Conservation (phyloP, 768 basidiomycete species). For the Rhodotorula kratochvilovae region DNA sequence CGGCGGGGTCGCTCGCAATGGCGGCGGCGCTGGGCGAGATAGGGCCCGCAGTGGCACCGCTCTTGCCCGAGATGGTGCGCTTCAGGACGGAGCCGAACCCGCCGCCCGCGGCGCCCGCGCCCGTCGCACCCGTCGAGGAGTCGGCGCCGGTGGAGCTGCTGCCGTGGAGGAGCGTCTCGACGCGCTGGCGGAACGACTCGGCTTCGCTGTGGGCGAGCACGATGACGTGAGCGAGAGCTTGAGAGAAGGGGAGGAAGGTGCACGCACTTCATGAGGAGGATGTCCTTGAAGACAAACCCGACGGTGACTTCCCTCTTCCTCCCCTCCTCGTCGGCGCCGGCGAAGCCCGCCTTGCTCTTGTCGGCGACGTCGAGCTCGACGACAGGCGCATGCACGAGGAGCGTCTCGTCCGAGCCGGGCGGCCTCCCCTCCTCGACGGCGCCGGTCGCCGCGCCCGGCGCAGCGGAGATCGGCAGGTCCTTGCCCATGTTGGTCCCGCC, state of each 20-base stretch:
- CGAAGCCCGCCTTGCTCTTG: neutral
- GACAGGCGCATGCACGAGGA: neutral
- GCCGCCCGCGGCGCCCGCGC: too few relatives aligned
- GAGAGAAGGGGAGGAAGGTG: neutral
- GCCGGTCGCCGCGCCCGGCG: neutral
- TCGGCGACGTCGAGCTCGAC: slow-evolving; percentile 22
- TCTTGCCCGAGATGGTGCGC: slow-evolving; percentile 11
- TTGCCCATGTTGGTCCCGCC: neutral
- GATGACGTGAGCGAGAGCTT: neutral
- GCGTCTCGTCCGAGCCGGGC: neutral
- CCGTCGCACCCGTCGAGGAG: neutral
- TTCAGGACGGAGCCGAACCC: neutral
- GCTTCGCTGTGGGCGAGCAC: slow-evolving; percentile 2
- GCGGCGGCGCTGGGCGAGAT: neutral
- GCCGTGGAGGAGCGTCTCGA: neutral
- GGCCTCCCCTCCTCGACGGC: neutral
- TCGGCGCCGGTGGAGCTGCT: neutral
- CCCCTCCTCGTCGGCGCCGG: neutral
- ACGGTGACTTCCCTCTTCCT: slow-evolving; percentile 13
- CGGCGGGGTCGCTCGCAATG: neutral
- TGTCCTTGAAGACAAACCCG: slow-evolving; percentile 16
- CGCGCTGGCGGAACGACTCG: neutral
- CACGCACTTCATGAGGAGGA: slow-evolving; percentile 15
- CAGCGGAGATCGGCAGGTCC: neutral
- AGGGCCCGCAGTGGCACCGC: neutral